A percentile compares a stretch with the other conserved stretches of the same genome.
phyloP scores from a whole-genome alignment of 176 grass and related monocot genomes.

The Carex parvula region DNA sequence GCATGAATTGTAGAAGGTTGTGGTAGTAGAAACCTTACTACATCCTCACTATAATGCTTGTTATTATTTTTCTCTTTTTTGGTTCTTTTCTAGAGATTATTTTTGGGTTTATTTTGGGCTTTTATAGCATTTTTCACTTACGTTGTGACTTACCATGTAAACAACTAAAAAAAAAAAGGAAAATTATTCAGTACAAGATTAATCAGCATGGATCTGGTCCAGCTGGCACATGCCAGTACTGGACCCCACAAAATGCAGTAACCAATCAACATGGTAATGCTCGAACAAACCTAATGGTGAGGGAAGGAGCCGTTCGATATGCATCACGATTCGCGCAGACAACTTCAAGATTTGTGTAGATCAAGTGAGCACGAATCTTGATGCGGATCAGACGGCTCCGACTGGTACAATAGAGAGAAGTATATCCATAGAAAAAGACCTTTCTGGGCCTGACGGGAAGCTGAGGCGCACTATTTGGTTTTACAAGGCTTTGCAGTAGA shows the following conservation, averaged over 20 bases:
- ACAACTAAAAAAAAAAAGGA: background rate
- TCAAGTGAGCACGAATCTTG: no score
- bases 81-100: background rate
- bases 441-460: slow-evolving; percentile 88
- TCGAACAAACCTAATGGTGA: background rate
- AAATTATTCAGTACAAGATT: background rate
- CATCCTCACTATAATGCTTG: background rate
- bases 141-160: background rate
- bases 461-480: slow-evolving; percentile 47
- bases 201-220: background rate
- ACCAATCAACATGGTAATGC: background rate
- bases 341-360: no score
- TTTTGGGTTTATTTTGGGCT: background rate
- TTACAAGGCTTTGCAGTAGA: slow-evolving; percentile 52
- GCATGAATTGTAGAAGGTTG: background rate
- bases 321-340: no score
- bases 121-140: background rate
- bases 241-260: background rate
- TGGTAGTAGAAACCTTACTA: background rate
- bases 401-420: background rate
- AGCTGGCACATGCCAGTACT: background rate
- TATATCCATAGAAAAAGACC: slow-evolving; percentile 35
- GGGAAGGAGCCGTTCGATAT: no score
- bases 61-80: slow-evolving; percentile 4
- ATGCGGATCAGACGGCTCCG: no score